Percentiles rank a stretch among this genome's conserved stretches.
phyloP scores from a whole-genome alignment of 1,284 basidiomycete species.

The Acaromyces ingoldii region DNA sequence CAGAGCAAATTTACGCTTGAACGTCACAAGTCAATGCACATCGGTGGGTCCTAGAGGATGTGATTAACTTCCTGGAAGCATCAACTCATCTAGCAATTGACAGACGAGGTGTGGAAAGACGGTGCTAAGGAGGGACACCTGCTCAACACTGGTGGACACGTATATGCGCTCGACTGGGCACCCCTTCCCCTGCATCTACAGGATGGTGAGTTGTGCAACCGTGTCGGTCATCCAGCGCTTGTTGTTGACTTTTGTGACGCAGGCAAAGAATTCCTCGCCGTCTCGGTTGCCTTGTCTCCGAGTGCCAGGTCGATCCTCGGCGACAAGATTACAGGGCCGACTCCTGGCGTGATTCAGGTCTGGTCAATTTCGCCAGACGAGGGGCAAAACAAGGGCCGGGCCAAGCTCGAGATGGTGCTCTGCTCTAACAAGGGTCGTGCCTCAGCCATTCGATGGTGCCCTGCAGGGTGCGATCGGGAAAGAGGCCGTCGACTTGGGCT shows the following conservation, averaged over 20 bases:
- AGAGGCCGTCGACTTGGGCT: slow-evolving; percentile 13
- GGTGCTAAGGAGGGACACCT: slow-evolving; percentile 28
- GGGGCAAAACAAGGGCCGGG: background rate
- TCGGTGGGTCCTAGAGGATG: too few relatives aligned
- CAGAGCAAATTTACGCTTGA: too few relatives aligned
- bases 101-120: too few relatives aligned
- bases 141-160: slow-evolving; percentile 26
- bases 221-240: too few relatives aligned
- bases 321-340: slow-evolving; percentile 3
- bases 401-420: slow-evolving; percentile 19
- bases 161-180: slow-evolving; percentile 31
- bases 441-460: slow-evolving; percentile 22
- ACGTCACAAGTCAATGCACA: too few relatives aligned
- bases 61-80: too few relatives aligned
- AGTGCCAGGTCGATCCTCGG: slow-evolving; percentile 18
- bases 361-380: slow-evolving; percentile 21
- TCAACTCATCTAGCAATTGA: too few relatives aligned
- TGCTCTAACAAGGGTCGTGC: slow-evolving; percentile 19
- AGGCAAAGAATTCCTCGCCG: slow-evolving; percentile 23
- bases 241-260: too few relatives aligned
- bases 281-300: slow-evolving; percentile 12
- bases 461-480: slow-evolving; percentile 8
- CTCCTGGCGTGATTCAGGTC: slow-evolving; percentile 20
- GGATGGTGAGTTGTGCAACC: too few relatives aligned
- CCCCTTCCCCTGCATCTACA: slow-evolving; percentile 20